Conservation (phyloP, 768 basidiomycete genomes). For the Gymnopilus junonius region DNA sequence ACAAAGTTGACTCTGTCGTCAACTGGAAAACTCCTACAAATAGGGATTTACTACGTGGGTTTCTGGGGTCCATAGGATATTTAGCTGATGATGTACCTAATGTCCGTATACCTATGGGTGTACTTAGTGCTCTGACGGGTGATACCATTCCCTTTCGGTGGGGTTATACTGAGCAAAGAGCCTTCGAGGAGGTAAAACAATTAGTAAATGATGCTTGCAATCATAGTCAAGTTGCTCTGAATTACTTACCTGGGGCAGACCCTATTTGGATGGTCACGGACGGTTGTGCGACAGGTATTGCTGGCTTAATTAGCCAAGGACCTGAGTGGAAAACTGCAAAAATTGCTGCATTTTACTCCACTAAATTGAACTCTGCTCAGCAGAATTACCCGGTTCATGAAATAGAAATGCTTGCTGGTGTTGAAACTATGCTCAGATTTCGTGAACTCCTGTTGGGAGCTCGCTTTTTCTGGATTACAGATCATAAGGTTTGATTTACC, state of each 20-base stretch:
- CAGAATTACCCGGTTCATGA: constrained; percentile 46
- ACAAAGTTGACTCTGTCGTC: constrained; percentile 43
- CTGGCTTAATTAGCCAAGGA: constrained; percentile 32
- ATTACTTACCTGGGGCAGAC: constrained; percentile 18
- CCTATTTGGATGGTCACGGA: constrained; percentile 36
- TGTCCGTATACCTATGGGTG: constrained; percentile 42
- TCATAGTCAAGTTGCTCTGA: constrained; percentile 25
- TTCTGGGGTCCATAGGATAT: constrained; percentile 31
- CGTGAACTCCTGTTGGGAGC: constrained; percentile 33
- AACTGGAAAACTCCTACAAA: constrained; percentile 41
- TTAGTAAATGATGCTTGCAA: constrained; percentile 21
- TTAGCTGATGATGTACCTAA: constrained; percentile 36
- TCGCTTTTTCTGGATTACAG: constrained; percentile 32
- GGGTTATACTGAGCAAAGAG: constrained; percentile 32
- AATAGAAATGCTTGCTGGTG: constrained; percentile 39
- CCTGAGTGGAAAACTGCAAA: constrained; percentile 24
- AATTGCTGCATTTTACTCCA: constrained; percentile 38
- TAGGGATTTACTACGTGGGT: constrained; percentile 36
- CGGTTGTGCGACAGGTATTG: constrained; percentile 32
- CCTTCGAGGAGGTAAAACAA: constrained; percentile 40
- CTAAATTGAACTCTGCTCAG: constrained; percentile 38
- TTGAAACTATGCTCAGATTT: constrained; percentile 37
- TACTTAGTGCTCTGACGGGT: constrained; percentile 29
- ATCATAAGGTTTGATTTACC: constrained; percentile 32
- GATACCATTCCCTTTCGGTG: constrained; percentile 30